Base-by-base conservation (phyloP, 495 filamentous ascomycete genomes). In the Cetradonia linearis region DNA sequence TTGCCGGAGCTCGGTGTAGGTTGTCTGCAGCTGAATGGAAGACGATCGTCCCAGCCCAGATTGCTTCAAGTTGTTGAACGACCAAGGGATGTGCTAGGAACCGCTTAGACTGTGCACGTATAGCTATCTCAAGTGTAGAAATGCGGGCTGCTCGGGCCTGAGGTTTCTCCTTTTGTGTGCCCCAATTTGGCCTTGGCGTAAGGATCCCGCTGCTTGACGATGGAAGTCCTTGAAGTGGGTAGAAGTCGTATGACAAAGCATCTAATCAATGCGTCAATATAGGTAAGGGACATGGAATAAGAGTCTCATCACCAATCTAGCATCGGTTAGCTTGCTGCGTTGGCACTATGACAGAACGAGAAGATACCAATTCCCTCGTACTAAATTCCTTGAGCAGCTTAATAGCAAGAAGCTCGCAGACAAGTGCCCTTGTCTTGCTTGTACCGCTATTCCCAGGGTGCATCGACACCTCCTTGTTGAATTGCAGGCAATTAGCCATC, bases 11-110 rank as follows among this genome's bases (percentile, higher is more conserved):
- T 16, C 88, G 83, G 72, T 94, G 90, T 8, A 94, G 74, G 60
- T 81, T 86, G 69, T 95, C 91, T 20, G 89, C 86, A 18, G 83
- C 81, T 6, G 88, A 91, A 72, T 95, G 85, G 68, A 96, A 95
- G 47, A 92, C 89, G 56, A 96, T 88, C 9, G 86, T 91, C 4
- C 91, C 91, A 27, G 89, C 91, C 91, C 91, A 96, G 49, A 96
- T 94, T 49, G 91, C 91, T 70, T 95, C 89, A 20, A 96, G 78
- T 69, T 96, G 91, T 70, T 93, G 88, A 6, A 95, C 85, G 3
- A 95, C 89, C 5, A 94, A 76, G 2, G 91, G 90, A 67, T 96
- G 91, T 9, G 91, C 84, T 10, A 96, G 73, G 62, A 96, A 95
- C 52, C 86, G 82, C 72, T 96, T 96, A 7, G 91, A 86, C 64